Base-by-base conservation (phyloP, 2,329 filamentous ascomycete genomes). In the Epichloe brachyelytri region DNA sequence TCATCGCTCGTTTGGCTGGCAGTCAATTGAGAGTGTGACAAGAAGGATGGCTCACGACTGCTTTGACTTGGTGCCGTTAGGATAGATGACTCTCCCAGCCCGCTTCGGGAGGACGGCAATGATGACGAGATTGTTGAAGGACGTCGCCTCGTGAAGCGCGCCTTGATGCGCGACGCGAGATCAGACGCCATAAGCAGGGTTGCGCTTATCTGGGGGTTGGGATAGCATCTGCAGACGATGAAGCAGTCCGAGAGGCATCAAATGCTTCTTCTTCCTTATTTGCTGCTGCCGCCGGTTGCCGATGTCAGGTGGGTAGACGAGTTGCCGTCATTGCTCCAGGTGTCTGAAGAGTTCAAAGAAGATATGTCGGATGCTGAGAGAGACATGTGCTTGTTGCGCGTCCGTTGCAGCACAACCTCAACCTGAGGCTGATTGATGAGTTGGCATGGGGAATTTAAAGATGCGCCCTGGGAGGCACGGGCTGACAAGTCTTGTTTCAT, bases 81-180 rank as follows among this genome's bases (percentile, higher is more conserved):
- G 53, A 40, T 58, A 53, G 45, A 56, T 52, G 40, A 51, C 43
- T 55, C 62, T 56, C 57, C 56, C 59, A 43, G 37, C 17, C 39
- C 49, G 53, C 49, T 51, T 50, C 56, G 65, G 48, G 64, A 65
- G 48, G 70, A 67, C 34, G 62, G 58, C 52, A 69, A 56, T 40
- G 69, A 67, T 39, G 69, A 67, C 44, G 64, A 63, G 33, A 65
- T 58, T 36, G 64, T 62, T 50, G 72, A 74, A 52, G 70, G 66
- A 56, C 71, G 66, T 53, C 63, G 58, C 43, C 71, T 63, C 50
- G 69, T 63, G 54, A 76, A 69, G 55, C 68, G 72, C 58, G 71
- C 71, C 61, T 70, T 69, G 59, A 76, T 66, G 55, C 71, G 72
- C 55, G 72, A 68, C 58, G 65, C 69, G 51, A 76, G 60, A 55